Conservation (phyloP, 257 asterid species). For the Solanum lignicaule region DNA sequence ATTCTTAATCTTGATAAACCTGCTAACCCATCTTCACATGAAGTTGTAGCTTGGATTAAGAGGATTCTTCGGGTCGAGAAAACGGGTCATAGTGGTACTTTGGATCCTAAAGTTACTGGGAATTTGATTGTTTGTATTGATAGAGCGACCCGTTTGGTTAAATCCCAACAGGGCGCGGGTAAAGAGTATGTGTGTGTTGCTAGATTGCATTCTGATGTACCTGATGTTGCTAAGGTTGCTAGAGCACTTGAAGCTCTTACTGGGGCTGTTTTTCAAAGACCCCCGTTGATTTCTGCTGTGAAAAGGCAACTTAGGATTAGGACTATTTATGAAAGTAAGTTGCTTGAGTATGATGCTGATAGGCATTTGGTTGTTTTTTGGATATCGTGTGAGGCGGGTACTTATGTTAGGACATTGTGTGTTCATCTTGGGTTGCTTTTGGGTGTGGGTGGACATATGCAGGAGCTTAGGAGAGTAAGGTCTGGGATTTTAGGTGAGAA, state of each 20-base stretch:
- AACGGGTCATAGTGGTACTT: constrained; percentile 92
- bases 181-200: constrained; percentile 89
- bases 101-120: constrained; percentile 93
- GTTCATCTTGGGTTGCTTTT: constrained; percentile 85
- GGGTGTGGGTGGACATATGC: constrained; percentile 97
- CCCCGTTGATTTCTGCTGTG: constrained; percentile 89
- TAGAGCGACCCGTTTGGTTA: constrained; percentile 87
- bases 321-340: constrained; percentile 84
- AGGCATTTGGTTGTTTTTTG: constrained; percentile 85
- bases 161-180: constrained; percentile 96
- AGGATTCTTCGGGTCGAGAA: constrained; percentile 79
- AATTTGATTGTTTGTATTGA: constrained; percentile 87
- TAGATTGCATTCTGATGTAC: constrained; percentile 66
- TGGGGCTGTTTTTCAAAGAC: constrained; percentile 92
- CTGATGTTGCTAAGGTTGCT: constrained; percentile 65
- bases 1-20: constrained; percentile 79
- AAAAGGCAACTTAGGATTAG: constrained; percentile 91
- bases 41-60: constrained; percentile 94
- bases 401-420: constrained; percentile 87
- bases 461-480: constrained; percentile 79
- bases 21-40: constrained; percentile 87
- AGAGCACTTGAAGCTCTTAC: constrained; percentile 79
- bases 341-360: constrained; percentile 69
- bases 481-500: constrained; percentile 92
- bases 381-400: constrained; percentile 97